Evolutionary conservation across 2,329 filamentous ascomycete species (phyloP), one percentile per base, ranked within the genome.

Genomic region (Endoconidiophora laricicola): DNA sequence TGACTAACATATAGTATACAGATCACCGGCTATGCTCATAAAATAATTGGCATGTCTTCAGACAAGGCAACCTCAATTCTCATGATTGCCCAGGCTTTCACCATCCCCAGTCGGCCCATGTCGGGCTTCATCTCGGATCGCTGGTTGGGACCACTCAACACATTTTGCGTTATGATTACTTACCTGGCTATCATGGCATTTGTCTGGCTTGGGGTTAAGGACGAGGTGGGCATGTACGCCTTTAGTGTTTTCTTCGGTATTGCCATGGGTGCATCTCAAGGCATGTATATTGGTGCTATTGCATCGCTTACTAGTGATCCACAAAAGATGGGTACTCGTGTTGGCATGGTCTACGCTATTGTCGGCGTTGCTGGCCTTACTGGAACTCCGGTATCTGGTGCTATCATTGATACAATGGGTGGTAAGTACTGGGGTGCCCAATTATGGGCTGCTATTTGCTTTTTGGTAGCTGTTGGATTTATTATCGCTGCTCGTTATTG

Each of bases 11-110:
- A 18, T 29, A 22, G 7, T 36, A n/a, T 36, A 47, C 36, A 70
- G 67, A 66, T 71, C 54, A 69, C 69, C 40, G 65, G 63, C 16
- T 70, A 65, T 55, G 66, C 65, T 6, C 63, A 64, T 45, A 62
- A 68, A 16, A 58, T 68, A 16, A 57, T 72, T 18, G 61, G 63
- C 43, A 66, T 77, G 50, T 64, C 67, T 14, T 68, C 72, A 33
- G 62, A 63, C 4, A 66, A 72, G 4, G 71, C 72, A 2, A 69
- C 78, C 53, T 68, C 68, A 23, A 62, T 80, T 2, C 65, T 81
- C 1, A 63, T 81, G 43, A 68, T 78, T 16, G 66, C 71, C 12
- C 78, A 79, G 54, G 73, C 67, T 6, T 62, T 76, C 14, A 75
- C 76, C 1, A 66, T 79, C 3, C 58, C 73, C 0, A 67, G 69